Conservation (phyloP, 768 basidiomycete species). For the Boletus vinaceobasis region DNA sequence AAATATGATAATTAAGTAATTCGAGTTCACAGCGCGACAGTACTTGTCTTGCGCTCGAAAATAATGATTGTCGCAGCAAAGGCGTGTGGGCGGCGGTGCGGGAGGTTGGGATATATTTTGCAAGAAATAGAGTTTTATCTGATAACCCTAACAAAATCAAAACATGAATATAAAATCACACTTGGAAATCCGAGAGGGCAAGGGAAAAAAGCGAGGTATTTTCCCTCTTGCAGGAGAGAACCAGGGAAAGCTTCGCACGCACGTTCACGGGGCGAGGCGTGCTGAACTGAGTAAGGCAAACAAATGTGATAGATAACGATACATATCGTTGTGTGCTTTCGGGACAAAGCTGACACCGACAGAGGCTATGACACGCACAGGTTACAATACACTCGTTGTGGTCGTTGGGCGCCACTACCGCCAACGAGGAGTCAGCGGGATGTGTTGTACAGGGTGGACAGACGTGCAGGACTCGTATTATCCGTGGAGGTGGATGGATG, state of each 20-base stretch:
- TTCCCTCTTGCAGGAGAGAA: slow-evolving; percentile 10
- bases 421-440: not conserved
- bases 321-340: not conserved
- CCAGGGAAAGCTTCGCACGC: slow-evolving; percentile 24
- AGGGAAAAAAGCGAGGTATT: slow-evolving; percentile 11
- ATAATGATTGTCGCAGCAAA: not conserved
- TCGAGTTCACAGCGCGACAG: not conserved
- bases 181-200: slow-evolving; percentile 6
- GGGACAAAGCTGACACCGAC: not conserved
- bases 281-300: slow-evolving; percentile 1
- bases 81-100: not conserved
- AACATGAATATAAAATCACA: slow-evolving; percentile 2
- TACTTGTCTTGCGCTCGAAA: not conserved
- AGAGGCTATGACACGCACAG: not conserved
- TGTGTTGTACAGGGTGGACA: not conserved
- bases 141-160: slow-evolving; percentile 1
- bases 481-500: slow-evolving; percentile 9
- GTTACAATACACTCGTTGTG: not conserved
- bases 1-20: not conserved
- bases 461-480: not conserved
- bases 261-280: slow-evolving; percentile 23
- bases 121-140: slow-evolving; percentile 4
- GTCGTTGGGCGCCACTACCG: not conserved
- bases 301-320: not conserved
- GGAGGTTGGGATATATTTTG: too few relatives aligned